These are phyloP conservation scores for Ophiocordyceps camponoti-leonardi DNA, from an alignment of 2,329 filamentous ascomycete genomes.

Conservation along the genomic window DNA sequence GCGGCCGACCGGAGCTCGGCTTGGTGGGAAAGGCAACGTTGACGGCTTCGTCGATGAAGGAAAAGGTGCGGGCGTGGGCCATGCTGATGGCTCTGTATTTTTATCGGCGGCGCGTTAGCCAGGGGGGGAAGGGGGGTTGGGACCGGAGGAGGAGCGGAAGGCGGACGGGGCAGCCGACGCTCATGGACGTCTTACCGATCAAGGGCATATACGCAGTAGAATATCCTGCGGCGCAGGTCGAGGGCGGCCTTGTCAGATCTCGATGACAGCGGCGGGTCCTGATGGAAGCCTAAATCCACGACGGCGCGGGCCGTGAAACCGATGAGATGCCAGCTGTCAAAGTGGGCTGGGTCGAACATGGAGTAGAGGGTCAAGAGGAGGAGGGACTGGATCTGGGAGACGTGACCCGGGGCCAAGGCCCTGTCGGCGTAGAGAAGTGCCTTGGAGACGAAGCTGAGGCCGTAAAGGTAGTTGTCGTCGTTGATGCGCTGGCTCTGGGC, in stretches of 20 bases:
- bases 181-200: slow-evolving; percentile 45
- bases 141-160: not conserved
- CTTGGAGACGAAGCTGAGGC: slow-evolving; percentile 36
- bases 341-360: slow-evolving; percentile 76
- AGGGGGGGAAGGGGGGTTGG: not conserved
- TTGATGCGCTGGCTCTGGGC: slow-evolving; percentile 55
- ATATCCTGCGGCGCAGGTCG: slow-evolving; percentile 66
- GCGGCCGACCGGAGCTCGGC: slow-evolving; percentile 22
- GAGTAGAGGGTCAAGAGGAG: slow-evolving; percentile 78
- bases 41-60: slow-evolving; percentile 78
- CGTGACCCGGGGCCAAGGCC: slow-evolving; percentile 70
- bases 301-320: slow-evolving; percentile 78
- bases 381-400: slow-evolving; percentile 73
- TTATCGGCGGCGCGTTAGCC: slow-evolving; percentile 7
- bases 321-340: slow-evolving; percentile 86
- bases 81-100: slow-evolving; percentile 60
- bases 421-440: slow-evolving; percentile 66
- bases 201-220: slow-evolving; percentile 78
- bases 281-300: slow-evolving; percentile 81
- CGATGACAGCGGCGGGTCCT: slow-evolving; percentile 64
- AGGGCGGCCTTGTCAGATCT: slow-evolving; percentile 50
- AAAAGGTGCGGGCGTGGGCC: slow-evolving; percentile 74
- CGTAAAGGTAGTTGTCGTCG: slow-evolving; percentile 42
- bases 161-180: too few species aligned
- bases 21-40: slow-evolving; percentile 60